These are phyloP conservation scores for Penicillium sp. DNA, from an alignment of 2,329 filamentous ascomycete genomes.

Conservation along the genomic window DNA sequence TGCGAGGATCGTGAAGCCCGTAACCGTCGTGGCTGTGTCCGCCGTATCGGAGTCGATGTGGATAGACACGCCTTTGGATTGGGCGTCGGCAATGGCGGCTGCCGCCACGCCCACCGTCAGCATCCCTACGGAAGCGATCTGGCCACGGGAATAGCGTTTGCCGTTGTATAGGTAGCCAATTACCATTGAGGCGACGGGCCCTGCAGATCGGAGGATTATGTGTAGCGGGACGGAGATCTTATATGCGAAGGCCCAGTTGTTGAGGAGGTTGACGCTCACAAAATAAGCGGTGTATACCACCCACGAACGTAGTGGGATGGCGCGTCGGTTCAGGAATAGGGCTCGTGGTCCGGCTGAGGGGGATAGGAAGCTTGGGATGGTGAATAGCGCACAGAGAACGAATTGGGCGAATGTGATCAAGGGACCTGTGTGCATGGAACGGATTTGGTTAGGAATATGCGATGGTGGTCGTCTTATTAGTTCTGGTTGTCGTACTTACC, in stretches of 20 bases:
- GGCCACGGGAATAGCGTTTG: constrained; percentile 75
- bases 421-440: constrained; percentile 59
- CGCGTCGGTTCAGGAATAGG: constrained; percentile 71
- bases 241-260: constrained; percentile 97
- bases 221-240: constrained; percentile 94
- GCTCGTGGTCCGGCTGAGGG: constrained; percentile 56
- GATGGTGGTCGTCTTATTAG: background rate
- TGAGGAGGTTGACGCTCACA: constrained; percentile 89
- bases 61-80: constrained; percentile 62
- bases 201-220: constrained; percentile 92
- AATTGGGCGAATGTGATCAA: constrained; percentile 89
- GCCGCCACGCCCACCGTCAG: constrained; percentile 83
- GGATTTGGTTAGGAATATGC: background rate
- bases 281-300: constrained; percentile 84
- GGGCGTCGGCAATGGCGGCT: constrained; percentile 85
- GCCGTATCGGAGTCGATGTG: constrained; percentile 31
- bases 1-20: constrained; percentile 79
- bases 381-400: constrained; percentile 73
- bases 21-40: constrained; percentile 37
- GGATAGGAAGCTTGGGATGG: constrained; percentile 73
- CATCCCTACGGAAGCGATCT: constrained; percentile 76
- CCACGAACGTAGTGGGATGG: constrained; percentile 82
- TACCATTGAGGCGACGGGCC: constrained; percentile 90
- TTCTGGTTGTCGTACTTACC: constrained; percentile 51
- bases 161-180: constrained; percentile 79